phyloP scores from a whole-genome alignment of 2,329 filamentous ascomycete genomes.

The Aspergillus flavus region DNA sequence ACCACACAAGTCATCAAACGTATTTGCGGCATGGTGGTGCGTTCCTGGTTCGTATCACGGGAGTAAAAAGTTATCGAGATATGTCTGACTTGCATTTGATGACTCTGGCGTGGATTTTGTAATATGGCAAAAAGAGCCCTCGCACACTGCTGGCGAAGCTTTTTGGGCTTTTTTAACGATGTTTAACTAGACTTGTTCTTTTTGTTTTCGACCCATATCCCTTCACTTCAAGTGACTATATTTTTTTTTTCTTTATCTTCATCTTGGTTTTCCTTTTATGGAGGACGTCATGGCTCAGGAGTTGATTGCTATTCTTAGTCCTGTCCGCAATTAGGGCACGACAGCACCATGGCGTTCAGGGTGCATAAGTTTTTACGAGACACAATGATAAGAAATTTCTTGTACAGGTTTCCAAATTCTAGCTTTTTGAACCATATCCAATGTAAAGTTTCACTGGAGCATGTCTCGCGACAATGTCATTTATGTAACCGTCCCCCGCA shows the following conservation, averaged over 20 bases:
- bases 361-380: slow-evolving; percentile 14
- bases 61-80: slow-evolving; percentile 26
- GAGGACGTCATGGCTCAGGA: slow-evolving; percentile 21
- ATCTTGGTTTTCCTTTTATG: slow-evolving; percentile 7
- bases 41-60: slow-evolving; percentile 55
- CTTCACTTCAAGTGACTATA: slow-evolving; percentile 7
- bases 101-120: slow-evolving; percentile 13
- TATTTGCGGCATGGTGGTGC: slow-evolving; percentile 67
- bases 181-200: slow-evolving; percentile 21
- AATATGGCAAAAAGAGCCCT: slow-evolving; percentile 21
- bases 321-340: slow-evolving; percentile 22
- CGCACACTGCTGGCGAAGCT: slow-evolving; percentile 16
- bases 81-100: background rate
- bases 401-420: slow-evolving; percentile 6
- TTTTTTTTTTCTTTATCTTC: slow-evolving; percentile 17
- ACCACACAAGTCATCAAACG: slow-evolving; percentile 73
- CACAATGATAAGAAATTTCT: background rate
- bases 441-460: background rate
- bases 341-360: slow-evolving; percentile 27
- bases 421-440: background rate
- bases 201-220: slow-evolving; percentile 6
- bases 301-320: slow-evolving; percentile 20
- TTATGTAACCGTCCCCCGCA: background rate
- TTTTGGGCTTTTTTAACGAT: slow-evolving; percentile 14
- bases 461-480: background rate